phyloP scores from a whole-genome alignment of 805 yeast species.

The Ogataea minuta region DNA sequence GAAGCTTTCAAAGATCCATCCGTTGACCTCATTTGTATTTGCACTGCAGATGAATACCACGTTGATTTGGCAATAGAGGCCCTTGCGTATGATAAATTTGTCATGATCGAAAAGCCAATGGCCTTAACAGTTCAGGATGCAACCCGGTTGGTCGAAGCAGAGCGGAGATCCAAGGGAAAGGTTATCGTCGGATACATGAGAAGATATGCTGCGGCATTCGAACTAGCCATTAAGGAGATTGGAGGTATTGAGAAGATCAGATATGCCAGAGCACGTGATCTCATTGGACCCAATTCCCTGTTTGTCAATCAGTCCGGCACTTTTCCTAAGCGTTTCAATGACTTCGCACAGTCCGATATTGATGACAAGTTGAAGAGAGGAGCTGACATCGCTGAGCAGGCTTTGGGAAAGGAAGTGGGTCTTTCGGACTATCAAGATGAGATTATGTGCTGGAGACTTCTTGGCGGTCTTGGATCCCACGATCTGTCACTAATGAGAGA shows the following conservation, averaged over 20 bases:
- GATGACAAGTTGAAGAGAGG: not conserved
- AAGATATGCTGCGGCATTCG: constrained; percentile 9
- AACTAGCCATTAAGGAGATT: constrained; percentile 4
- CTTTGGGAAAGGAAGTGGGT: constrained; percentile 1
- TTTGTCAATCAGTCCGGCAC: constrained; percentile 7
- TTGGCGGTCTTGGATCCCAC: constrained; percentile 9
- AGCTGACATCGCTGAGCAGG: constrained; percentile 2
- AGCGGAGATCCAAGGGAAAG: constrained; percentile 8
- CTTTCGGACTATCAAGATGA: not conserved
- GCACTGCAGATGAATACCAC: constrained; percentile 5
- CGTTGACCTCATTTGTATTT: constrained; percentile 1
- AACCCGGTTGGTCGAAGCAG: constrained; percentile 7
- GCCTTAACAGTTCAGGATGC: constrained; percentile 1
- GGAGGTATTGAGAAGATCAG: constrained; percentile 7
- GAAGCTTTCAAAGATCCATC: not conserved
- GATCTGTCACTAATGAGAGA: constrained; percentile 9
- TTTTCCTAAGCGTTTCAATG: constrained; percentile 7
- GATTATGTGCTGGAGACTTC: constrained; percentile 4
- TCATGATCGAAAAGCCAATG: constrained; percentile 4
- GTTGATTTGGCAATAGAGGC: constrained; percentile 3
- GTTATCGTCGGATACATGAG: constrained; percentile 10
- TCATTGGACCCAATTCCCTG: constrained; percentile 7
- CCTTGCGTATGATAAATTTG: not conserved
- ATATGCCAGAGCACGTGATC: constrained; percentile 7
- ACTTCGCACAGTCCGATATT: not conserved